Percentiles rank a stretch among this genome's conserved stretches.
Evolutionary conservation across 768 basidiomycete species (phyloP).

Genomic region (Calvatia gigantea): DNA sequence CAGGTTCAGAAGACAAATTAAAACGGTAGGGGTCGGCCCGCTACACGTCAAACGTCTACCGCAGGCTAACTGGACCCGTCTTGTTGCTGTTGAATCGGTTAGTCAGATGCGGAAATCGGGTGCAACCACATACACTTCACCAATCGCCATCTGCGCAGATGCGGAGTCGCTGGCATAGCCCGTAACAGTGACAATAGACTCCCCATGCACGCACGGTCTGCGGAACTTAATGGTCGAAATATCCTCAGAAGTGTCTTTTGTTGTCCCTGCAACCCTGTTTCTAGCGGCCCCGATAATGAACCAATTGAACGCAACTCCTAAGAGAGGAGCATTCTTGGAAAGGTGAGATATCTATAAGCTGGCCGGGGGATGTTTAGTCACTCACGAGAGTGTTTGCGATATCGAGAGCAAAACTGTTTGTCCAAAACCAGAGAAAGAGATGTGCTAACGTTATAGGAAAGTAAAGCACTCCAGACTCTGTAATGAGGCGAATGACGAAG

Average conservation of each 20-base stretch:
- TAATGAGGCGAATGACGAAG: neutral
- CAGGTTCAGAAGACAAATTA: no score
- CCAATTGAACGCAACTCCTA: conserved; percentile 5
- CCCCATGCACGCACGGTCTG: neutral
- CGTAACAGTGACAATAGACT: neutral
- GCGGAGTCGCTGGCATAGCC: no score
- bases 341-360: neutral
- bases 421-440: neutral
- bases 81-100: no score
- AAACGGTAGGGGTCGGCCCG: no score
- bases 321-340: neutral
- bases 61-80: no score
- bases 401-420: neutral
- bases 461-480: conserved; percentile 2
- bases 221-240: neutral
- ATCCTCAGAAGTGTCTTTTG: neutral
- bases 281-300: conserved; percentile 1
- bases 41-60: no score
- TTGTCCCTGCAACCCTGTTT: neutral
- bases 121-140: no score
- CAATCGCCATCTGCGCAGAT: no score
- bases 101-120: no score
- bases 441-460: neutral
- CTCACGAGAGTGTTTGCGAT: neutral
- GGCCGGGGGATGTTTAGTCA: neutral